phyloP scores from a whole-genome alignment of 352 stramenopile genomes.

The Globisporangium recalcitrans region DNA sequence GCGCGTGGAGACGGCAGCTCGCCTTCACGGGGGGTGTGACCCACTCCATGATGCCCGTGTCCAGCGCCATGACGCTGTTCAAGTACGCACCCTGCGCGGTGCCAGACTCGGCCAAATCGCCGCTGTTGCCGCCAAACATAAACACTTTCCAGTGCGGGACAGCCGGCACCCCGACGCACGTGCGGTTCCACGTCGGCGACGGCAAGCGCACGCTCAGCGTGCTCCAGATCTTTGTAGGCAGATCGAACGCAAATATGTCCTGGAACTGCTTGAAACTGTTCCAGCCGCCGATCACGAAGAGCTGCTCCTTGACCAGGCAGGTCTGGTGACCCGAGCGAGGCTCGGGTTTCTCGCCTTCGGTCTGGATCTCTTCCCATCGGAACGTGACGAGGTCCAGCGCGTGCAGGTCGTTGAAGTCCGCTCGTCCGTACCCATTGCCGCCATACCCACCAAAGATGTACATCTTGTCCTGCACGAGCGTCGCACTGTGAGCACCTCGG shows the following conservation, averaged over 20 bases:
- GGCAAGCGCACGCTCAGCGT: conserved; percentile 43
- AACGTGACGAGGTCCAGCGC: conserved; percentile 88
- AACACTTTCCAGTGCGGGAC: conserved; percentile 98
- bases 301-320: conserved; percentile 83
- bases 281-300: conserved; percentile 95
- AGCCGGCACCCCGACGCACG: conserved; percentile 89
- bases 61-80: conserved; percentile 89
- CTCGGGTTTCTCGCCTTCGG: conserved; percentile 87
- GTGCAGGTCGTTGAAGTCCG: conserved; percentile 95
- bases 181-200: conserved; percentile 92
- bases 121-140: conserved; percentile 95
- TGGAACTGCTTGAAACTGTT: conserved; percentile 95
- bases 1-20: conserved; percentile 84
- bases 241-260: conserved; percentile 93
- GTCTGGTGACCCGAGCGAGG: conserved; percentile 91
- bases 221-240: conserved; percentile 83
- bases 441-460: conserved; percentile 96
- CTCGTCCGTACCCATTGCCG: conserved; percentile 91
- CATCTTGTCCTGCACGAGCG: conserved; percentile 86
- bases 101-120: conserved; percentile 85
- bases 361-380: conserved; percentile 87
- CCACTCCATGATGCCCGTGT: conserved; percentile 87
- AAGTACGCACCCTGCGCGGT: conserved; percentile 86
- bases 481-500: conserved; percentile 89
- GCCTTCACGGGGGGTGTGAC: conserved; percentile 53